Conservation (phyloP, 768 basidiomycete species). For the Kwoniella pini region DNA sequence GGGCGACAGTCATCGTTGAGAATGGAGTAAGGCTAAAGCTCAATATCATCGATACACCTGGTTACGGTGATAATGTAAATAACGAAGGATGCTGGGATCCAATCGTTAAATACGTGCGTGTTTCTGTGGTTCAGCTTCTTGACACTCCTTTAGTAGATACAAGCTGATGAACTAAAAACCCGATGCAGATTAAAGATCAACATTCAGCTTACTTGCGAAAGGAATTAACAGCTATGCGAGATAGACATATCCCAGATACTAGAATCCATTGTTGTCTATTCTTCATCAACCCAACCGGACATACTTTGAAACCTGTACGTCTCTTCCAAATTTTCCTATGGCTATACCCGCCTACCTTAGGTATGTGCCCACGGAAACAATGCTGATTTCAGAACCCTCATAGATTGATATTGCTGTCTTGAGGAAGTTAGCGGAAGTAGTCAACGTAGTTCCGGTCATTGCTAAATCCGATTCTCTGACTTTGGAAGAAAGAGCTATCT, state of each 20-base stretch:
- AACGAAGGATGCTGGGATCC: constrained; percentile 99
- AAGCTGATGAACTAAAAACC: neutral
- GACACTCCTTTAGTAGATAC: neutral
- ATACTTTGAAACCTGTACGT: constrained; percentile 75
- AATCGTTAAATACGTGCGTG: constrained; percentile 86
- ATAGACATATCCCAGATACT: constrained; percentile 97
- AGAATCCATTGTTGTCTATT: constrained; percentile 97
- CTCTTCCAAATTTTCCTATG: neutral
- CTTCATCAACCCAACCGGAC: constrained; percentile 99
- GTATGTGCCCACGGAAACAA: too few relatives aligned
- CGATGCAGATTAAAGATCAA: constrained; percentile 66
- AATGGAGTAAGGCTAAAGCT: constrained; percentile 91
- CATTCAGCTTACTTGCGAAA: constrained; percentile 98
- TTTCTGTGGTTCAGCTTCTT: constrained; percentile 9
- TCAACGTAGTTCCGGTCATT: constrained; percentile 99
- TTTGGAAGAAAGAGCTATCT: constrained; percentile 82
- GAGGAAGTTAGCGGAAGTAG: constrained; percentile 98
- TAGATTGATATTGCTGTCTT: constrained; percentile 94
- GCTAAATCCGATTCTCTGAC: constrained; percentile 96
- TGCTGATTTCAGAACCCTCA: neutral
- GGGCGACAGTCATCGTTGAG: constrained; percentile 78
- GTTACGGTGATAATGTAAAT: constrained; percentile 97
- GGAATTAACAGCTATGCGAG: constrained; percentile 97
- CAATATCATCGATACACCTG: constrained; percentile 98
- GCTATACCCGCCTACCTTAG: too few relatives aligned